A percentile compares a stretch with the other conserved stretches of the same genome.
Conservation (phyloP, 257 asterid species). For the Parsonsia alboflavescens region DNA sequence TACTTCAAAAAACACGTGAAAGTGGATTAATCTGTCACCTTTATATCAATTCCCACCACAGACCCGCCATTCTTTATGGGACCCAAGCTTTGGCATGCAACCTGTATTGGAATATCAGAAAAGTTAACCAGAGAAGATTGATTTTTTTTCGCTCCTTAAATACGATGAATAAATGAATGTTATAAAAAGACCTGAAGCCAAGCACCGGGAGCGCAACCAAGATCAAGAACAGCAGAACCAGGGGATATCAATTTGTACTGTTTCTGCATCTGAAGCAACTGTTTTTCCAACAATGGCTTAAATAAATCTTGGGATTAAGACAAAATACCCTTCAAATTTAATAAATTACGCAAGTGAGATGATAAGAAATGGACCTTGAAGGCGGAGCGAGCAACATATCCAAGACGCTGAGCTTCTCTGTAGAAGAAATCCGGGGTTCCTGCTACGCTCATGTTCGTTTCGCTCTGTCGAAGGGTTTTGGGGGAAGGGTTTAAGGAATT, state of each 20-base stretch:
- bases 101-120: constrained; percentile 30
- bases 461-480: background rate
- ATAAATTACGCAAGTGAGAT: background rate
- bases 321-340: background rate
- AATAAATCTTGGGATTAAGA: constrained; percentile 1
- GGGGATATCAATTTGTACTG: constrained; percentile 64
- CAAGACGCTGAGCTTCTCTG: constrained; percentile 92
- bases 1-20: background rate
- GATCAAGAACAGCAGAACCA: constrained; percentile 81
- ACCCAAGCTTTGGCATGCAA: constrained; percentile 85
- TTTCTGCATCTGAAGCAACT: constrained; percentile 85
- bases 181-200: constrained; percentile 73
- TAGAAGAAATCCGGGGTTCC: constrained; percentile 79
- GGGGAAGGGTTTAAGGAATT: constrained; percentile 13
- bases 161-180: background rate
- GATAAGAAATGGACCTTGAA: constrained; percentile 53
- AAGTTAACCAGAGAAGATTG: background rate
- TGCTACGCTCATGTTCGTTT: constrained; percentile 36
- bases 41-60: constrained; percentile 75
- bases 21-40: constrained; percentile 29
- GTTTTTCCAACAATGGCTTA: constrained; percentile 20
- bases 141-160: background rate
- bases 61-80: constrained; percentile 61
- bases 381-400: constrained; percentile 93
- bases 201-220: constrained; percentile 98